Percentiles rank a stretch among this genome's conserved stretches.
phyloP scores from a whole-genome alignment of 108 stramenopile species.

The Bacterosira constricta region DNA sequence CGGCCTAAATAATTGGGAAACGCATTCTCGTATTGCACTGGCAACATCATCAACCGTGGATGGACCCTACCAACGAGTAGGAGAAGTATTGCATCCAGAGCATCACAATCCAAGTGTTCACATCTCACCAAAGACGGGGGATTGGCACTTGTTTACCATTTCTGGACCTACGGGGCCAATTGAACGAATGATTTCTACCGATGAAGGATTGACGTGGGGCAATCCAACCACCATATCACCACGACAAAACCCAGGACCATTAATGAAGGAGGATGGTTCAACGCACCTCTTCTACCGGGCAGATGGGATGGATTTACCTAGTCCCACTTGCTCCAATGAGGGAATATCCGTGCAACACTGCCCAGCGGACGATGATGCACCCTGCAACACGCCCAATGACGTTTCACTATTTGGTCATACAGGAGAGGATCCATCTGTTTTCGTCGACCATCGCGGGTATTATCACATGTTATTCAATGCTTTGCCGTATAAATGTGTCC shows the following conservation, averaged over 20 bases:
- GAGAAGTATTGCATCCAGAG: constrained; percentile 22
- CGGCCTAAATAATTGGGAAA: constrained; percentile 26
- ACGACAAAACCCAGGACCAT: constrained; percentile 43
- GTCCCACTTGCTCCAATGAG: constrained; percentile 35
- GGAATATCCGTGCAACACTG: constrained; percentile 28
- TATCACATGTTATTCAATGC: constrained; percentile 48
- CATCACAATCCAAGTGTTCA: constrained; percentile 49
- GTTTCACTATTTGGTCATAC: constrained; percentile 33
- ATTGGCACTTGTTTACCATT: constrained; percentile 39
- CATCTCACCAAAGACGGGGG: constrained; percentile 25
- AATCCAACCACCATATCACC: constrained; percentile 25
- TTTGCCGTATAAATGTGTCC: constrained; percentile 36
- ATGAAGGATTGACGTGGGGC: constrained; percentile 35
- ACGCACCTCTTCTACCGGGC: constrained; percentile 34
- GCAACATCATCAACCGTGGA: constrained; percentile 17
- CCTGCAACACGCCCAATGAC: constrained; percentile 12
- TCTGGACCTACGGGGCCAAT: constrained; percentile 31
- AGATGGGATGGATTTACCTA: constrained; percentile 31
- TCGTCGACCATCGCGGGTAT: constrained; percentile 41
- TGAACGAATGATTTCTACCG: constrained; percentile 28
- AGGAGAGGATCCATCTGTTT: constrained; percentile 45
- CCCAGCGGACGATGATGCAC: constrained; percentile 9
- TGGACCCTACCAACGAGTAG: constrained; percentile 23
- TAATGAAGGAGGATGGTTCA: constrained; percentile 28
- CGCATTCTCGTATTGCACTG: constrained; percentile 33